These are phyloP conservation scores for Urostyla sp. DNA, from an alignment of 73 alveolate genomes.

Conservation along the genomic window DNA sequence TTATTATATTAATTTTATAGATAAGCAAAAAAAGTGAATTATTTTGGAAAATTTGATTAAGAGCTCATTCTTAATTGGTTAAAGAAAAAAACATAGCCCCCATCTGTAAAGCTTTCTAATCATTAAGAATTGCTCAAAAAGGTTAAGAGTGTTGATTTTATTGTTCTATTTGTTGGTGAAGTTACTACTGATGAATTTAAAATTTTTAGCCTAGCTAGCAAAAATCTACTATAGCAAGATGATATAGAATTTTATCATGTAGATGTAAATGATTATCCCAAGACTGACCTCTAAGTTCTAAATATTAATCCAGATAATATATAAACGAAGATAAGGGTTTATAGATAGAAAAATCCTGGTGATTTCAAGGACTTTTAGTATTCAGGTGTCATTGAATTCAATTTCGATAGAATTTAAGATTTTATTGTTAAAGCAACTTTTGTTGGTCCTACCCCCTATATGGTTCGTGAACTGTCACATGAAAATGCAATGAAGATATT, in stretches of 20 bases:
- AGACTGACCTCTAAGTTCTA: neutral
- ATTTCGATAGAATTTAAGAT: neutral
- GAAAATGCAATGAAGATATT: slow-evolving; percentile 57
- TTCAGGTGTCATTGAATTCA: neutral
- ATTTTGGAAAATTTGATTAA: slow-evolving; percentile 22
- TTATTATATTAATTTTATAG: neutral
- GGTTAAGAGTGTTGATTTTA: neutral
- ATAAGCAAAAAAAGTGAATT: slow-evolving; percentile 30
- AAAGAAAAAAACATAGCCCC: slow-evolving; percentile 28
- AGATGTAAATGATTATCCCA: neutral
- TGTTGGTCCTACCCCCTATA: slow-evolving; percentile 48
- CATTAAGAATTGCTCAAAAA: neutral
- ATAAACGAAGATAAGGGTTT: slow-evolving; percentile 40
- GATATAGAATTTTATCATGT: slow-evolving; percentile 32
- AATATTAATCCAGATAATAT: too few species aligned
- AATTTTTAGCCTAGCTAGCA: neutral
- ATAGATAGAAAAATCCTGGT: slow-evolving; percentile 35
- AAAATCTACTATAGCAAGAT: slow-evolving; percentile 40
- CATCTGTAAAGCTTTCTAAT: neutral
- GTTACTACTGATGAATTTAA: neutral
- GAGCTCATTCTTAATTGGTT: slow-evolving; percentile 23
- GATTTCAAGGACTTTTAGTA: slow-evolving; percentile 8
- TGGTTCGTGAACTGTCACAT: slow-evolving; percentile 22
- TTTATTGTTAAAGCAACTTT: slow-evolving; percentile 26
- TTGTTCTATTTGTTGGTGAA: slow-evolving; percentile 26